Base-by-base conservation (phyloP, 805 yeast genomes). In the Candida adriatica region DNA sequence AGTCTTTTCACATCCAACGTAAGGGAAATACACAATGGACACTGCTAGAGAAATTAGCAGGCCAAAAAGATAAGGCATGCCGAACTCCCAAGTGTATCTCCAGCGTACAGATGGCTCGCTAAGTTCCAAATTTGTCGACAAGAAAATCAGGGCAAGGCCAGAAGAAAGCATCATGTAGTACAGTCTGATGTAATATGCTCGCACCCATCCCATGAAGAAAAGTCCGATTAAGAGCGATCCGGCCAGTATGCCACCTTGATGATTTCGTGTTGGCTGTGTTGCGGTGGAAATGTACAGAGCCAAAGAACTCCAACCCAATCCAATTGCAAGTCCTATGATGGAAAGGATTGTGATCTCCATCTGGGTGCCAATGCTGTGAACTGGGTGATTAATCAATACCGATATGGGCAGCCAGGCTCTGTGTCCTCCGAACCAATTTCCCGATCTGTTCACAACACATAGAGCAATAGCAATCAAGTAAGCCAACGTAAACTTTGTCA, bases 211-310 rank as follows among this genome's bases (percentile, higher is more conserved):
- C 25, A 64, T 46, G 10, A 59, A 23, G 23, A 62, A 42, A 2
- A 67, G 29, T 0, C 68, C 65, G 13, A 67, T 16, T 8, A 62
- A 42, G 15, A 67, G 36, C 25, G 71, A 65, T 1, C 60, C 52
- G 13, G 68, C 67, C 9, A 67, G 42, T 5, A 70, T 53, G 15
- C 71, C 73, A 24, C 73, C 74, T 39, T 59, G 68, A 22, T 65
- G 65, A 8, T 51, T 42, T 14, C 62, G 50, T 0, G 67, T 55
- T 2, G 65, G 61, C n/a, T 47, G 47, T 2, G 68, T 64, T 1
- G 62, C 55, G 0, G 56, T 54, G 4, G 73, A 58, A 1, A 70
- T 46, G 31, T 51, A 64, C 44, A 68, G 46, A 1, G 70, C 64
- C 16, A 68, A 35, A 0, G 67, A 47, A 2, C 67, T 55, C 68